phyloP scores from a whole-genome alignment of 139 green algal genomes.

The Chloropicon primus region DNA sequence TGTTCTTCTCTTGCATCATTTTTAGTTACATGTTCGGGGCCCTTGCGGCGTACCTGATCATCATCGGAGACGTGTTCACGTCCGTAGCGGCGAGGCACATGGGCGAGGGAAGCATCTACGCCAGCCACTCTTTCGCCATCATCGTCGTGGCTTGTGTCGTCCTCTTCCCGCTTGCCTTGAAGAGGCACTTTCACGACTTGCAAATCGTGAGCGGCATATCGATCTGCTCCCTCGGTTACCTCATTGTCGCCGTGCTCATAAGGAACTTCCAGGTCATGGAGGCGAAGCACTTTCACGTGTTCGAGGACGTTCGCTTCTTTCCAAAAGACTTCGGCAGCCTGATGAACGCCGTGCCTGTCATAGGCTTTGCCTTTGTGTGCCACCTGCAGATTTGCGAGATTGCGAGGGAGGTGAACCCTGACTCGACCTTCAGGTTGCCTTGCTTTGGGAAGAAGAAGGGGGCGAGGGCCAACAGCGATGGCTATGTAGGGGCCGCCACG shows the following conservation, averaged over 20 bases:
- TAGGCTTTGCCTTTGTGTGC: constrained; percentile 5
- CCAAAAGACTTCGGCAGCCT: neutral
- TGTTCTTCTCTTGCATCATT: neutral
- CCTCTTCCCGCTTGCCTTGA: neutral
- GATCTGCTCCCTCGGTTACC: neutral
- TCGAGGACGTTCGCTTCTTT: neutral
- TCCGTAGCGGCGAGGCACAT: neutral
- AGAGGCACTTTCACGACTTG: neutral
- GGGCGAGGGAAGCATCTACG: neutral
- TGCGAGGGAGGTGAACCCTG: neutral
- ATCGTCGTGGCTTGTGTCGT: neutral
- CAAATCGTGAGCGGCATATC: constrained; percentile 1
- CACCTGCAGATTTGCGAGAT: neutral
- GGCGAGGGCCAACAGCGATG: neutral
- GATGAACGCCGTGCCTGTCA: neutral
- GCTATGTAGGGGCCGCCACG: too few species aligned
- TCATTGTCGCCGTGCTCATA: neutral
- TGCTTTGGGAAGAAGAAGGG: neutral
- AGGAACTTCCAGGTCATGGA: neutral
- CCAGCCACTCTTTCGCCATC: neutral
- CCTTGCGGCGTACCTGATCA: constrained; percentile 3
- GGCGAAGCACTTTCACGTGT: neutral
- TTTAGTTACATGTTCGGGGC: constrained; percentile 2
- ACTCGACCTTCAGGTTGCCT: neutral
- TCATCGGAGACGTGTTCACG: constrained; percentile 3